Conservation (phyloP, 2,329 filamentous ascomycete species). For the Epichloe gansuensis region DNA sequence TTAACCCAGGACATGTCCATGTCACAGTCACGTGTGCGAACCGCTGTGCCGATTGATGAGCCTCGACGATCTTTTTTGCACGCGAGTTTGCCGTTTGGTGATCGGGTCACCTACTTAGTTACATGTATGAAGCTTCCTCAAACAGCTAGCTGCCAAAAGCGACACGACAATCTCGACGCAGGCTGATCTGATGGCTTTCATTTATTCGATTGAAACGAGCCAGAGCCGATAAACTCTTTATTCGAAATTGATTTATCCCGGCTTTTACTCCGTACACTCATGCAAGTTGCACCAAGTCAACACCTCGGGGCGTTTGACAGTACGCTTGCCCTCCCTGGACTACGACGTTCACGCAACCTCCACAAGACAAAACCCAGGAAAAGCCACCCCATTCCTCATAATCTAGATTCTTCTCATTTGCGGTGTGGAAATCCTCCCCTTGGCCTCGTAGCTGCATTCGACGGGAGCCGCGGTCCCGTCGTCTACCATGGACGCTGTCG, state of each 20-base stretch:
- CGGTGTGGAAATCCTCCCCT: not conserved
- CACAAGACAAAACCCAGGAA: too few species aligned
- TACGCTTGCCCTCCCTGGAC: not conserved
- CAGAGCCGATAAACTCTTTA: too few species aligned
- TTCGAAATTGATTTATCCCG: too few species aligned
- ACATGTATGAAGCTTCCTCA: not conserved
- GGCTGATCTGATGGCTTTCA: not conserved
- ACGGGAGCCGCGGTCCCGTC: conserved; percentile 5
- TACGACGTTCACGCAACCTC: too few species aligned
- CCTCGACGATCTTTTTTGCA: not conserved
- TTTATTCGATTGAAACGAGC: not conserved
- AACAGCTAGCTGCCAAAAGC: too few species aligned
- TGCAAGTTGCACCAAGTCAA: not conserved
- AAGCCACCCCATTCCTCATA: too few species aligned
- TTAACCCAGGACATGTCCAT: not conserved
- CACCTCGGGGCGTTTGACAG: not conserved
- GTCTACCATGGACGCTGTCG: conserved; percentile 37
- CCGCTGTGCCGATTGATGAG: not conserved
- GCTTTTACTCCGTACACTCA: not conserved
- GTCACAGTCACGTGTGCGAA: not conserved
- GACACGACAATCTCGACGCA: too few species aligned
- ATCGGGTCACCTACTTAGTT: not conserved
- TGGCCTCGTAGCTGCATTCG: conserved; percentile 22
- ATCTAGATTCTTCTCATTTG: too few species aligned
- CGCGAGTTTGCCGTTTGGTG: not conserved